Base-by-base conservation (phyloP, 2,329 filamentous ascomycete species). In the Phyllosticta paracitricarpa region DNA sequence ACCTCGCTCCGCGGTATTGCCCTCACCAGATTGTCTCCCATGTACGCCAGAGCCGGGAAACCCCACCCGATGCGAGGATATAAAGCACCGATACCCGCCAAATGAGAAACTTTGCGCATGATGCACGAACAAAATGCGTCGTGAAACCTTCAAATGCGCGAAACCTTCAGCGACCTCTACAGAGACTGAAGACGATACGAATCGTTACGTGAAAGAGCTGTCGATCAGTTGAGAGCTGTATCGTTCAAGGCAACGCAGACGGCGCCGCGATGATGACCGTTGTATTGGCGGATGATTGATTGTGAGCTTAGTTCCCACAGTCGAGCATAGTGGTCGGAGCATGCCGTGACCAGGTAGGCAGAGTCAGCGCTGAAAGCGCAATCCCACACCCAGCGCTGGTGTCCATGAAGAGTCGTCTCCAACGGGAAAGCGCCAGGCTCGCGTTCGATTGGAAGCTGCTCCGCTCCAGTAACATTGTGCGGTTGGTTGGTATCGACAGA, bases 361-460 rank as follows among this genome's bases (percentile, higher is more conserved):
- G 88, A 92, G 72, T 97, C 92, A 26, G 92, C 92, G 64, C 89
- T 93, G 76, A 97, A 97, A 0, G 92, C 92, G 70, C 92, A 97
- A 73, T 97, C 92, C 92, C 92, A 97, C 0, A 97, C 92, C 92
- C 92, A 97, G 59, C 92, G 86, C 76, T 97, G 92, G 75, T 97
- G 92, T 60, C 89, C 90, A 24, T 89, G 89, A 1, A 97, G 83
- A 1, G 91, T 95, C 2, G 91, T 91, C 75, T 96, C 89, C 22
- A 96, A 83, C 9, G 87, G 88, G 67, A 89, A 94, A 52, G 80
- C 87, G 73, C 81, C 83, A 8, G 71, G 76, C 69, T 74, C 73
- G 58, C 73, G 71, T 25, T 75, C 73, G 17, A 30, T 51, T 0
- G 71, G 72, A 0, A 73, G 65, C 17, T 71, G 67, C 64, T 73